Evolutionary conservation across 2,329 filamentous ascomycete species (phyloP).

Genomic region (Neofusicoccum sp.): DNA sequence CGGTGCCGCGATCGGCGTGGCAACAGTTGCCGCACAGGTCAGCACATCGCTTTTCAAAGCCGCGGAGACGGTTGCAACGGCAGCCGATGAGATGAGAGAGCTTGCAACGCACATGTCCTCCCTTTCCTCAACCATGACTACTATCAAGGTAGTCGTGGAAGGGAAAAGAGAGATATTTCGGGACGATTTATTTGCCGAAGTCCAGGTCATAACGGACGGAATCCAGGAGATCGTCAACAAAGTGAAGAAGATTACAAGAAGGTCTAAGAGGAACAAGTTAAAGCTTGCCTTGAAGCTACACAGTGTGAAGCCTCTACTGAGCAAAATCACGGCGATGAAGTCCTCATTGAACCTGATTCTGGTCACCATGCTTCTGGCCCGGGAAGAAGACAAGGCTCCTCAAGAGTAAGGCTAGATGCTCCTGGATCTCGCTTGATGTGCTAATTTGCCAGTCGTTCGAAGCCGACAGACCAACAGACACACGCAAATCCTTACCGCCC

Average conservation of each 20-base stretch:
- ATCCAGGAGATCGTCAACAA: not conserved
- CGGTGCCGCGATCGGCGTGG: not conserved
- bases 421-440: not conserved
- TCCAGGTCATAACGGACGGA: not conserved
- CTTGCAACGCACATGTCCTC: not conserved
- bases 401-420: not conserved
- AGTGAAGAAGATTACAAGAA: not conserved
- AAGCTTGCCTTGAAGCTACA: not conserved
- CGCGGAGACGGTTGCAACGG: not conserved
- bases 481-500: not conserved
- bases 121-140: not conserved
- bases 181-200: not conserved
- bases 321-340: not conserved
- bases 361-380: not conserved
- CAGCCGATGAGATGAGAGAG: not conserved
- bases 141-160: not conserved
- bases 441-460: not conserved
- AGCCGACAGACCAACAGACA: not conserved
- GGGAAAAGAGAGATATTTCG: not conserved
- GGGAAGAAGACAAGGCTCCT: not conserved
- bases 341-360: not conserved
- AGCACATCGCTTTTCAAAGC: not conserved
- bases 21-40: not conserved
- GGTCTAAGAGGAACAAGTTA: not conserved
- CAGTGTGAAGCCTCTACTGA: not conserved